These are phyloP conservation scores for Xylariaceae sp. DNA, from an alignment of 2,329 filamentous ascomycete genomes.

Conservation along the genomic window DNA sequence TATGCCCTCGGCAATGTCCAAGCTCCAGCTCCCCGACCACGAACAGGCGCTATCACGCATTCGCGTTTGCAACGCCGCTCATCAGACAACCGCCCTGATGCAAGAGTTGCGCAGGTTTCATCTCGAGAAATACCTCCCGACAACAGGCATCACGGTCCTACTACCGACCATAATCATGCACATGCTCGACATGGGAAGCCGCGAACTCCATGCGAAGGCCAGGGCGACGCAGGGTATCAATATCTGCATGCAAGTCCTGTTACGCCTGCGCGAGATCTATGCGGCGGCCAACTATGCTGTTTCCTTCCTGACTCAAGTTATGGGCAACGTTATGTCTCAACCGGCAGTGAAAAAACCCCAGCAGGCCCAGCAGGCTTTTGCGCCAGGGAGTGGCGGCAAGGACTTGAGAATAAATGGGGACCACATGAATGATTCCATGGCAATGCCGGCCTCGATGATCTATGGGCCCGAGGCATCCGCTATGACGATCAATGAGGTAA, in stretches of 20 bases:
- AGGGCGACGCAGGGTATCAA: constrained; percentile 77
- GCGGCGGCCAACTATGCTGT: constrained; percentile 95
- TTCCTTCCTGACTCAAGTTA: constrained; percentile 86
- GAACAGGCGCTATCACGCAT: constrained; percentile 78
- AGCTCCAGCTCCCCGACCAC: constrained; percentile 56
- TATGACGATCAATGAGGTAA: no score
- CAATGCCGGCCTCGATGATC: no score
- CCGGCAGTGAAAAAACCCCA: constrained; percentile 12
- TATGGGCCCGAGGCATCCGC: no score
- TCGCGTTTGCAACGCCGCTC: constrained; percentile 78
- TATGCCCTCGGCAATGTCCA: constrained; percentile 62
- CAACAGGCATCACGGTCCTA: constrained; percentile 85
- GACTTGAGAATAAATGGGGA: no score
- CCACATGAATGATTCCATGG: no score
- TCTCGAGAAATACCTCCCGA: constrained; percentile 77
- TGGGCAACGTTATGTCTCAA: constrained; percentile 59
- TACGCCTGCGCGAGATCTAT: constrained; percentile 82
- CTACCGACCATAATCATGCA: constrained; percentile 93
- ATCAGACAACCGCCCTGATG: constrained; percentile 80
- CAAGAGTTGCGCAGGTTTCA: constrained; percentile 68
- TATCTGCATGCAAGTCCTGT: constrained; percentile 89
- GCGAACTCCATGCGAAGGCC: constrained; percentile 65
- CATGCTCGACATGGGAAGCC: constrained; percentile 85
- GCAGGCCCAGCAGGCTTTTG: constrained; percentile 1
- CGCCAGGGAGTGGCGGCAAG: constrained; percentile 41